Evolutionary conservation across 2,329 filamentous ascomycete genomes (phyloP).

Genomic region (Diaporthe sp.): DNA sequence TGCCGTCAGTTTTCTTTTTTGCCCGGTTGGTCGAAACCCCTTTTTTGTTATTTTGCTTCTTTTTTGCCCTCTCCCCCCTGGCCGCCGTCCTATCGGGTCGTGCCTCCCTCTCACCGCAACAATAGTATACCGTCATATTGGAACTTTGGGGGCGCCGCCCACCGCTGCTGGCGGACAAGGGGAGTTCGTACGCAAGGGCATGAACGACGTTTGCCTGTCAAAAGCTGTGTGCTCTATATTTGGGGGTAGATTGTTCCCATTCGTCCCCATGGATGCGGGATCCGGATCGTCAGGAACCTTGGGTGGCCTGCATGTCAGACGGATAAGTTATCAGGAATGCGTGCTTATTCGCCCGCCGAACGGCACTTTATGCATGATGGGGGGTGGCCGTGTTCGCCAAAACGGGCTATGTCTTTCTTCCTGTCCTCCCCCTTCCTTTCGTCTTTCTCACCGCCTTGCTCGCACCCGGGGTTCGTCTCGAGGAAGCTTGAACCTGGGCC

Average conservation of each 20-base stretch:
- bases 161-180: not conserved
- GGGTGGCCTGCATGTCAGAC: conserved; percentile 16
- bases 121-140: conserved; percentile 7
- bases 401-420: not conserved
- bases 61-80: not conserved
- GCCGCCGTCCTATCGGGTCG: conserved; percentile 23
- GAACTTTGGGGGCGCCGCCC: conserved; percentile 7
- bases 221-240: not conserved
- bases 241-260: not conserved
- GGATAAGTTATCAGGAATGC: not conserved
- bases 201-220: conserved; percentile 1
- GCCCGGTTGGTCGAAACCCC: conserved; percentile 17
- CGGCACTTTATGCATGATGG: not conserved
- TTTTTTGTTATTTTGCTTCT: not conserved
- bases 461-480: conserved; percentile 12
- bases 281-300: conserved; percentile 23
- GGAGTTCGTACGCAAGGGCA: not conserved
- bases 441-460: not conserved
- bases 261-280: not conserved
- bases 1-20: not conserved
- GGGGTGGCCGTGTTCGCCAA: not conserved
- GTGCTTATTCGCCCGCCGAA: conserved; percentile 19
- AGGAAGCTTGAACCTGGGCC: conserved; percentile 24
- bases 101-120: conserved; percentile 7
- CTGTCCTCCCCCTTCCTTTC: not conserved